Base-by-base conservation (phyloP, 129 eudicot genomes). In the Arctium minus region DNA sequence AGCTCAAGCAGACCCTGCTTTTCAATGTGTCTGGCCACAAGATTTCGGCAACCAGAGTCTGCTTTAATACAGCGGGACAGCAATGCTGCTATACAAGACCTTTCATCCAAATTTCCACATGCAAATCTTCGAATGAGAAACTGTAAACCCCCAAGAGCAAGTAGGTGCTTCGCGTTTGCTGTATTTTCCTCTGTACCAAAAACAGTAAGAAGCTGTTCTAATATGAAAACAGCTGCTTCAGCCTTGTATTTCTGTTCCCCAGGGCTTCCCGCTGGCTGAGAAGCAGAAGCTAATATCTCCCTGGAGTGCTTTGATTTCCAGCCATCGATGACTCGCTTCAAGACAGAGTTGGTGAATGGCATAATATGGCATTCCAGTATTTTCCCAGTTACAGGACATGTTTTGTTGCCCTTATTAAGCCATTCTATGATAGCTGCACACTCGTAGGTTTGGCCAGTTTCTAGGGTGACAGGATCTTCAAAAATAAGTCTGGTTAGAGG, bases 401-500 rank as follows among this genome's bases (percentile, higher is more conserved):
- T 86, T 85, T 6, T 85, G 74, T 87, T 87, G 39, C 94, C 96
- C 74, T 88, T 81, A 36, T 68, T 36, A 75, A 93, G 82, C 96
- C 94, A 91, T 70, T 87, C 82, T 64, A 65, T 18, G 29, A 93
- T 86, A 60, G 96, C 96, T 86, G 74, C 82, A 27, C 88, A 86
- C 86, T 93, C 97, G 46, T 88, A 93, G 69, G 93, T 93, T 89
- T 91, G 94, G 67, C 97, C 97, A 12, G 94, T 93, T 75, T 93
- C 96, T 53, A 91, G 72, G 36, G 96, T 93, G 83, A 93, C 96
- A 0, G 97, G 97, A 79, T 93, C 94, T 85, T 89, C 90, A 78
- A 93, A 88, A 36, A 91, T 73, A 73, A 83, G 85, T 44, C 89
- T 92, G n/a, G 92, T 93, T 44, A 91, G 48, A 64, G 96, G 97